These are phyloP conservation scores for Suillus placidus DNA, from an alignment of 768 basidiomycete species.

Conservation along the genomic window DNA sequence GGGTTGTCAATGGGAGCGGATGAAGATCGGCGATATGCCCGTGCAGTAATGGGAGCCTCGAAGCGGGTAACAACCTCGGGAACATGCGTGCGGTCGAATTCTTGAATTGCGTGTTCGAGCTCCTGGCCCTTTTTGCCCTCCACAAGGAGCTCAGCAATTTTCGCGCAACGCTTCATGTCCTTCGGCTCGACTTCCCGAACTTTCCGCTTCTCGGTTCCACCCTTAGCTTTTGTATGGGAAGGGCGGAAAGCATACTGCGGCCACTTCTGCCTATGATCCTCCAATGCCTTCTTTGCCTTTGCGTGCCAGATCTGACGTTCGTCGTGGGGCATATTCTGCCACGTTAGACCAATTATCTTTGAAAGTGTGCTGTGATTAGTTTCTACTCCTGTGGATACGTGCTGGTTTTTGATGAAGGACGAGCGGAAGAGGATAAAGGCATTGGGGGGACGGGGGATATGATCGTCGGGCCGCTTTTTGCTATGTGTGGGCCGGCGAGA, in stretches of 20 bases:
- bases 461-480: conserved; percentile 72
- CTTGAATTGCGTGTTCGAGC: conserved; percentile 62
- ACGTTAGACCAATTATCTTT: conserved; percentile 83
- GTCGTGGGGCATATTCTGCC: conserved; percentile 76
- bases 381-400: conserved; percentile 76
- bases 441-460: conserved; percentile 84
- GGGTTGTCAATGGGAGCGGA: conserved; percentile 56
- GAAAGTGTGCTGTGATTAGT: conserved; percentile 83
- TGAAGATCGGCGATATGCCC: conserved; percentile 67
- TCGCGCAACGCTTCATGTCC: conserved; percentile 61
- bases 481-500: conserved; percentile 55
- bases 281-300: conserved; percentile 72
- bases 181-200: conserved; percentile 46
- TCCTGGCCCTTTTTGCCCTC: conserved; percentile 68
- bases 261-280: conserved; percentile 71
- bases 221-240: conserved; percentile 43
- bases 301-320: conserved; percentile 78
- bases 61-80: conserved; percentile 71
- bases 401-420: conserved; percentile 77
- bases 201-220: conserved; percentile 34
- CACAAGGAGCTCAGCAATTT: conserved; percentile 68
- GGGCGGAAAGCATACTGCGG: conserved; percentile 79
- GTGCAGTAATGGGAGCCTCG: conserved; percentile 73
- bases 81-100: conserved; percentile 56
- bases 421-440: conserved; percentile 89